Conservation (phyloP, 192 early-diverging fungal genomes). For the Backusella liffmaniae region DNA sequence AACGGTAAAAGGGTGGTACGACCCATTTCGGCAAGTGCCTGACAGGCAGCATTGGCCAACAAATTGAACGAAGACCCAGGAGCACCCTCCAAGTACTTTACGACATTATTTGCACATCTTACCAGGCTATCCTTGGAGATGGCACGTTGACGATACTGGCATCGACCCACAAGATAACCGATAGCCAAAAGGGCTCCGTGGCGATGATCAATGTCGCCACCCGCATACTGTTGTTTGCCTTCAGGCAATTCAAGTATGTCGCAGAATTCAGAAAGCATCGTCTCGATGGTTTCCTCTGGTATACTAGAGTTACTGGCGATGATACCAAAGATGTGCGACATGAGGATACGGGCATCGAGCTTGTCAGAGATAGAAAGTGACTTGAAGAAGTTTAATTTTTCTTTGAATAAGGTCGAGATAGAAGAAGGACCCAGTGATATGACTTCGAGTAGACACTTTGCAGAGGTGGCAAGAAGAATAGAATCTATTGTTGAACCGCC, state of each 20-base stretch:
- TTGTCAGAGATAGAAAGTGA: conserved; percentile 55
- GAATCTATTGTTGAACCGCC: conserved; percentile 41
- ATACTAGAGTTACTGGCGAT: conserved; percentile 52
- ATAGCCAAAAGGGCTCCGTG: conserved; percentile 69
- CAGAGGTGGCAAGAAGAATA: conserved; percentile 58
- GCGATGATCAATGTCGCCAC: conserved; percentile 47
- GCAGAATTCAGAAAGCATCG: conserved; percentile 18
- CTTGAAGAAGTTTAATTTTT: conserved; percentile 35
- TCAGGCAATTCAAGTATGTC: conserved; percentile 22
- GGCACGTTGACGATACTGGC: conserved; percentile 54
- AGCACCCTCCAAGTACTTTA: conserved; percentile 44
- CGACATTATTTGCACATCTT: conserved; percentile 38
- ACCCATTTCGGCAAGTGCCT: conserved; percentile 72
- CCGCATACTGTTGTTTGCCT: conserved; percentile 14
- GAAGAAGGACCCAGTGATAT: conserved; percentile 64
- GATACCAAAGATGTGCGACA: conserved; percentile 74
- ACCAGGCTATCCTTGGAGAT: conserved; percentile 40
- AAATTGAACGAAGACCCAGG: conserved; percentile 43
- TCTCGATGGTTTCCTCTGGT: conserved; percentile 16
- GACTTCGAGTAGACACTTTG: conserved; percentile 66
- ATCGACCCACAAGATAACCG: conserved; percentile 67
- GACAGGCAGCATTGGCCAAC: conserved; percentile 58
- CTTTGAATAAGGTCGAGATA: conserved; percentile 40
- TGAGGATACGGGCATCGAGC: conserved; percentile 60
- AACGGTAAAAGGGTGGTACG: conserved; percentile 53